Evolutionary conservation across 192 early-diverging fungal genomes (phyloP), one percentile per base, ranked within the genome.

Genomic region (Gigaspora rosea): DNA sequence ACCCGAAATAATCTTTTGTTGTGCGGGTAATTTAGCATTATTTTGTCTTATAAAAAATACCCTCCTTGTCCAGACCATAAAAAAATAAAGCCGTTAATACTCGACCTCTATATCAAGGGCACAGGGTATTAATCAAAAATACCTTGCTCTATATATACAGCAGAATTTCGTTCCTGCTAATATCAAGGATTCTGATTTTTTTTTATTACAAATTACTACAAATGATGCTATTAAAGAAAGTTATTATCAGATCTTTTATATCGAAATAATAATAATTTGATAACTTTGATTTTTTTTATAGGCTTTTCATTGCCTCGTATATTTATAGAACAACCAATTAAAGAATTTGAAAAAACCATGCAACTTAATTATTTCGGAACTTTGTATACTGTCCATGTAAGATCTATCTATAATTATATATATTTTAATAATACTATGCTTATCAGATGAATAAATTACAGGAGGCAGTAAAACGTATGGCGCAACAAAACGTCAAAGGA

Each of bases 321-420:
- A 47, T 94, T 94, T 78, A 57, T 90, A 18, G 92, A 94, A 48
- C 88, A 91, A 59, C 72, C 64, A 6, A 76, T 88, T 51, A 80
- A 82, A 20, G 87, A 89, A 0, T 83, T 94, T 68, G 85, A 87
- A 56, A 56, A 69, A 27, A 81, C 82, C 9, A 91, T 90, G 80
- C 82, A 88, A 20, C 68, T 93, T 27, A 94, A 94, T 73, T 94
- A 91, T 77, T 79, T 89, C 59, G 92, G 92, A 4, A 84, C 88
- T 4, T 57, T 89, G 16, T 91, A 88, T 64, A 88, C 88, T 20
- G 85, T 85, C 48, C 93, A 93, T 72, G 92, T 89, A 84, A 81
- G 82, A 47, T 32, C 4, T 59, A 12, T 72, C n/a, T 58, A 22
- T 51, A 48, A 16, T 4, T 74, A 65, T 20, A 32, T 20, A n/a